Base-by-base conservation (phyloP, 1,139 yeast genomes). In the Yamadazyma taylorii region DNA sequence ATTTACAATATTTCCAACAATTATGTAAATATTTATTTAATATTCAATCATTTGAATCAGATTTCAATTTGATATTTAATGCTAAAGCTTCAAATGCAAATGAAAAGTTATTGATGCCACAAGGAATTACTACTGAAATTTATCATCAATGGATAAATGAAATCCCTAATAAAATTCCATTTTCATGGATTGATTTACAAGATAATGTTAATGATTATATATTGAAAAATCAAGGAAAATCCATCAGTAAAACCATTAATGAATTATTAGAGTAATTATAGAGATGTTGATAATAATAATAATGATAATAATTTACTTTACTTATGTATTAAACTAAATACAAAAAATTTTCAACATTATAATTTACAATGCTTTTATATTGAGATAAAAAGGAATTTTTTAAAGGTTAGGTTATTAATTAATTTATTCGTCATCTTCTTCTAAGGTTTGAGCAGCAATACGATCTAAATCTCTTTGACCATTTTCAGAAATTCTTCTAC, bases 391-490 rank as follows among this genome's bases (percentile, higher is more conserved):
- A 21, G 27, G 30, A 15, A 35, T 25, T 25, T 27, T 11, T 24
- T 21, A 27, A 21, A 21, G 6, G 22, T 22, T 19, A 6, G 17
- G 24, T 30, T 24, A 23, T 22, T 30, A 30, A 34, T 32, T 32
- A 24, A 58, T 52, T 68, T 70, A 69, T 72, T 82, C 87, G 72
- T 86, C 95, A 16, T 27, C 30, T 64, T 83, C 90, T 78, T 86
- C 95, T 74, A 87, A 82, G 71, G 96, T 88, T 80, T 90, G 97
- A 71, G 96, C 96, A 69, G 98, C 98, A 75, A 92, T 92, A 85
- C 98, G 97, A 80, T 92, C 99, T 80, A 92, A 86, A 81, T 92
- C 99, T 85, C 98, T 90, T 81, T 92, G 97, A 71, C 99, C 99
- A 78, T 89, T 87, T 74, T 89, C 97, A 53, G 97, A 85, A 83